Evolutionary conservation across 192 early-diverging fungal genomes (phyloP).

Genomic region (Backusella circina): DNA sequence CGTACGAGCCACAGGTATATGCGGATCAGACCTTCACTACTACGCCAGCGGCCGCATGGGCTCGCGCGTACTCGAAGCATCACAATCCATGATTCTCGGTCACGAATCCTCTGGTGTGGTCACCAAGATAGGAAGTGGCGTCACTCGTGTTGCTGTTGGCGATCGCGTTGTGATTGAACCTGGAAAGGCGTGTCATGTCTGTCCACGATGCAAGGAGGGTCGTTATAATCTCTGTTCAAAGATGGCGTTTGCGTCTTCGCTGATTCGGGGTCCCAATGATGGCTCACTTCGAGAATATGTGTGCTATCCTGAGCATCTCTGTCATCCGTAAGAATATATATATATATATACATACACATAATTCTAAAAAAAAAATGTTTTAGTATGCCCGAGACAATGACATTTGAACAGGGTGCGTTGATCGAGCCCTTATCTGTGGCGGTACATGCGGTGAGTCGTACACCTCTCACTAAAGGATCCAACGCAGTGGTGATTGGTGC

Average conservation of each 20-base stretch:
- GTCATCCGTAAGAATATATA: background rate
- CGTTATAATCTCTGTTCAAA: slow-evolving; percentile 38
- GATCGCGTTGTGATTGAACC: slow-evolving; percentile 45
- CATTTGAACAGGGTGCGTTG: slow-evolving; percentile 31
- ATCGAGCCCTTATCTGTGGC: slow-evolving; percentile 38
- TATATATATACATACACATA: background rate
- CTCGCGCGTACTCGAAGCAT: slow-evolving; percentile 18
- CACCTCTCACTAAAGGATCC: slow-evolving; percentile 13
- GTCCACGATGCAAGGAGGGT: slow-evolving; percentile 32
- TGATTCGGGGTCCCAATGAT: slow-evolving; percentile 23
- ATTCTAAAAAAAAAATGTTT: background rate
- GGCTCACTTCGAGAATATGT: background rate
- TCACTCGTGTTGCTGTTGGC: slow-evolving; percentile 33
- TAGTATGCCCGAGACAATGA: slow-evolving; percentile 29
- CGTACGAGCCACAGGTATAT: slow-evolving; percentile 32
- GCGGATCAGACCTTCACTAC: slow-evolving; percentile 44
- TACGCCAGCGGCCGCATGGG: slow-evolving; percentile 34
- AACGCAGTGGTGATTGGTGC: slow-evolving; percentile 36
- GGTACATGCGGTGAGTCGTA: slow-evolving; percentile 27
- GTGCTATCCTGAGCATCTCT: background rate
- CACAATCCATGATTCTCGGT: slow-evolving; percentile 37
- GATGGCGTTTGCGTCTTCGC: slow-evolving; percentile 35
- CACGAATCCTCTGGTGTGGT: slow-evolving; percentile 43
- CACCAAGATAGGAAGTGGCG: slow-evolving; percentile 27
- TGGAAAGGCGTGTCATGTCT: slow-evolving; percentile 29